phyloP scores from a whole-genome alignment of 139 green algal genomes.

The Closterium sp. region DNA sequence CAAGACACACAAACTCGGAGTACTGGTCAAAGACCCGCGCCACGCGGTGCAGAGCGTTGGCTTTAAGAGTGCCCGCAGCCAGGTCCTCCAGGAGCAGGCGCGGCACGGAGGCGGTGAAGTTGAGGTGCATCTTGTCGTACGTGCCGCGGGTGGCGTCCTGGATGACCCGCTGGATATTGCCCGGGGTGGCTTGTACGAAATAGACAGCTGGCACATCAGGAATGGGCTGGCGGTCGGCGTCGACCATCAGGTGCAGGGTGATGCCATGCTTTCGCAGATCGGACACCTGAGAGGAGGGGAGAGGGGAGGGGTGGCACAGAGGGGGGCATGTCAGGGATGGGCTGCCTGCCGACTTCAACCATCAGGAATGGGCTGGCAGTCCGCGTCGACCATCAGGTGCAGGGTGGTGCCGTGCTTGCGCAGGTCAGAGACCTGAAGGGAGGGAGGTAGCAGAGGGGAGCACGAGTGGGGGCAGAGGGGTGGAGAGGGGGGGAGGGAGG shows the following conservation, averaged over 20 bases:
- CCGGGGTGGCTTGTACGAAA: slow-evolving; percentile 74
- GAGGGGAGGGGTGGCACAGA: neutral
- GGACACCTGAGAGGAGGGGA: slow-evolving; percentile 58
- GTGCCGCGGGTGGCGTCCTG: slow-evolving; percentile 70
- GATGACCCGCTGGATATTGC: slow-evolving; percentile 71
- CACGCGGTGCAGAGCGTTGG: slow-evolving; percentile 50
- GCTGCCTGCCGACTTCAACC: slow-evolving; percentile 54
- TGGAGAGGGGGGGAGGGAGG: too few relatives aligned
- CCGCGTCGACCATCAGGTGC: slow-evolving; percentile 80
- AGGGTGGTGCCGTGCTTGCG: slow-evolving; percentile 92
- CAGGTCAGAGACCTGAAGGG: slow-evolving; percentile 86
- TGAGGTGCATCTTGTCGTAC: slow-evolving; percentile 92
- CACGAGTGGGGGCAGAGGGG: too few relatives aligned
- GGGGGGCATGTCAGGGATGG: too few relatives aligned
- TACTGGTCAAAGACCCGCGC: slow-evolving; percentile 85
- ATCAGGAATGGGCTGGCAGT: slow-evolving; percentile 91
- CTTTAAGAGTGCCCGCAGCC: slow-evolving; percentile 63
- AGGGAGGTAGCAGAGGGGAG: too few relatives aligned
- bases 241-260: slow-evolving; percentile 89
- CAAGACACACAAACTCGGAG: slow-evolving; percentile 83
- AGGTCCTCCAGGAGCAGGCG: slow-evolving; percentile 74
- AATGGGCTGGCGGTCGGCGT: slow-evolving; percentile 84
- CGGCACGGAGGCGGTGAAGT: slow-evolving; percentile 79
- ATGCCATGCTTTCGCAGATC: slow-evolving; percentile 89
- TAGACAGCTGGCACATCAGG: slow-evolving; percentile 96